Evolutionary conservation across 2,329 filamentous ascomycete genomes (phyloP), one percentile per base, ranked within the genome.

Genomic region (Venturia pyrina): DNA sequence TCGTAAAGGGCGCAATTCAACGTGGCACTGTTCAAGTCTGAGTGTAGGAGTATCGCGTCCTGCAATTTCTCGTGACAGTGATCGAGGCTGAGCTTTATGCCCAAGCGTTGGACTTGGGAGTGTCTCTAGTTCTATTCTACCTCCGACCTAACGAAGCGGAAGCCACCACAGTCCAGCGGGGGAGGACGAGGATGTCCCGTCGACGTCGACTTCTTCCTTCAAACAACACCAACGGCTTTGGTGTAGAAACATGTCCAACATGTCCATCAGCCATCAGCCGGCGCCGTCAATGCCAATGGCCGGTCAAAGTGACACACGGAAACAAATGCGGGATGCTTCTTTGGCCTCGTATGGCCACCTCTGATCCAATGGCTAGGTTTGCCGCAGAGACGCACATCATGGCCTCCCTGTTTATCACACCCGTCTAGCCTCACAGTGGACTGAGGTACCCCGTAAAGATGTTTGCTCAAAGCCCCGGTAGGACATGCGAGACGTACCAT

Each of bases 11-110:
- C 32, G 13, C 7, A 19, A 6, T 8, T n/a, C 28, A 59, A 59
- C 7, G 32, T 37, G 53, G 53, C 32, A 59, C 32, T 59, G 53
- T 2, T 19, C n/a, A 21, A 15, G 53, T 19, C 53, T 59, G 53
- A 37, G 37, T 59, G 24, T 59, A 28, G 21, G 53, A 57, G 53
- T 34, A 19, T 28, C 11, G 10, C 3, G 48, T 57, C 53, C 53
- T 57, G 53, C n/a, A 57, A 57, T 57, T 57, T 56, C 34, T 24
- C 11, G 50, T 57, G 24, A 57, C 50, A 57, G 50, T 59, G 21
- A 53, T 53, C 0, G 48, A 53, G 15, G 48, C 21, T 15, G 32
- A 59, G 53, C 53, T 37, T 19, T 13, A 19, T 8, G 48, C 48
- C 48, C 48, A 53, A 53, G 48, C 48, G 48, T 15, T 32, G 11